Conservation (phyloP, 2,329 filamentous ascomycete species). For the Cryphonectria carpinicola region DNA sequence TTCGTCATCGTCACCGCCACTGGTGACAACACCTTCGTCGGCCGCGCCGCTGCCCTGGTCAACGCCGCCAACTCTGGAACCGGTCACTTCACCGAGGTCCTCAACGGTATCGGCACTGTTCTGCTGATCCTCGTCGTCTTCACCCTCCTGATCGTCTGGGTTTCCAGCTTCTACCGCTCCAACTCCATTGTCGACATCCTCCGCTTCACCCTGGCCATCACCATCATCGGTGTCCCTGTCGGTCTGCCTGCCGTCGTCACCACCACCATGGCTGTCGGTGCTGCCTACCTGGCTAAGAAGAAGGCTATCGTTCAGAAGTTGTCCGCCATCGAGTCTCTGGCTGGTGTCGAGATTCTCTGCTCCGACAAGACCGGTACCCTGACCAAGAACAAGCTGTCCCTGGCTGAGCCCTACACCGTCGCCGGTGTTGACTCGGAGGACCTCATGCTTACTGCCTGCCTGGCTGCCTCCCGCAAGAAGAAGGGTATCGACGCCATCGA, state of each 20-base stretch:
- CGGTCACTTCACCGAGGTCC: conserved; percentile 89
- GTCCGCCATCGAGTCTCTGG: conserved; percentile 87
- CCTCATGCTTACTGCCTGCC: conserved; percentile 88
- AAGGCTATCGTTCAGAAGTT: conserved; percentile 93
- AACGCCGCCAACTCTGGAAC: conserved; percentile 73
- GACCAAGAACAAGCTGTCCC: conserved; percentile 91
- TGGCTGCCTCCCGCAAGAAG: conserved; percentile 91
- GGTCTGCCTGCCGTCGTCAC: conserved; percentile 92
- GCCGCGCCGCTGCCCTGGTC: conserved; percentile 84
- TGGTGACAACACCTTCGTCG: conserved; percentile 89
- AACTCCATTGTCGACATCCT: conserved; percentile 80
- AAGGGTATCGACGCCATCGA: conserved; percentile 95
- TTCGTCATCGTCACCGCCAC: conserved; percentile 82
- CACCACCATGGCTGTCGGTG: conserved; percentile 93
- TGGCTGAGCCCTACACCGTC: conserved; percentile 83
- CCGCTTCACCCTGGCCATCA: conserved; percentile 84
- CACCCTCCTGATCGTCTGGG: conserved; percentile 82
- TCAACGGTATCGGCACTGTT: conserved; percentile 83
- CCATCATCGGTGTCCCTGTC: conserved; percentile 89
- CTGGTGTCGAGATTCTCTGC: conserved; percentile 91
- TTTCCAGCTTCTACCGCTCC: conserved; percentile 85
- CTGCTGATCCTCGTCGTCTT: conserved; percentile 80
- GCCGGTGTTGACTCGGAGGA: conserved; percentile 82
- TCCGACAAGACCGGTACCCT: conserved; percentile 93
- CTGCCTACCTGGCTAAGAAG: conserved; percentile 88